Evolutionary conservation across 441 rosid species (phyloP), one percentile per base, ranked within the genome.

Genomic region (Pelargonium fulgidum): DNA sequence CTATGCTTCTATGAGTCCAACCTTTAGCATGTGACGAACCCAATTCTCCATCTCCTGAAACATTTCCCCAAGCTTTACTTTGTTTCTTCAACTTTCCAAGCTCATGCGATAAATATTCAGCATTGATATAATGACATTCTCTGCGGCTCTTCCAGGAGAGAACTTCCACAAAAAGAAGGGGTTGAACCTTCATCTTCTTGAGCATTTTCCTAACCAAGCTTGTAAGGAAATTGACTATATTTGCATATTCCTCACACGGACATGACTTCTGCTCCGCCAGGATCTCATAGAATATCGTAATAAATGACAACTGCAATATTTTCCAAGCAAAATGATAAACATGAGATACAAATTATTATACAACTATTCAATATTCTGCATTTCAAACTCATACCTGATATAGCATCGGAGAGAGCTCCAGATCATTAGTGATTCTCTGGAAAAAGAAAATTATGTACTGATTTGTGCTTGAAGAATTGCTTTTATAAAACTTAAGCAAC

Each of bases 351-450:
- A 61, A 14, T 69, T 48, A 65, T 26, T 61, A 24, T 16, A 33
- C 6, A 11, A 54, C 13, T 48, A 67, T 54, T 59, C 29, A 65
- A 67, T 16, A 59, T 58, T 64, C 59, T 64, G 69, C 6, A 7
- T 72, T 19, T 33, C 63, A 44, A 54, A 58, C 22, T 68, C 56
- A 65, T 24, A 95, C 99, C 99, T 90, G 98, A 86, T 90, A 95
- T 76, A 95, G 81, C 98, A 95, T 92, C 48, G 98, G 98, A 76
- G 98, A 77, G 48, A 95, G 97, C 76, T 83, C 95, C 12, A 92
- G 80, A 70, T 90, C 97, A 77, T 88, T 91, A 39, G 95, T 87
- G 77, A 95, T 88, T 80, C 85, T 87, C 80, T 76, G 83, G 79
- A 95, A 74, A 74, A 90, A 85, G 77, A 84, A 73, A 75, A 92